Conservation (phyloP, 495 filamentous ascomycete genomes). For the Emericellopsis terricola region DNA sequence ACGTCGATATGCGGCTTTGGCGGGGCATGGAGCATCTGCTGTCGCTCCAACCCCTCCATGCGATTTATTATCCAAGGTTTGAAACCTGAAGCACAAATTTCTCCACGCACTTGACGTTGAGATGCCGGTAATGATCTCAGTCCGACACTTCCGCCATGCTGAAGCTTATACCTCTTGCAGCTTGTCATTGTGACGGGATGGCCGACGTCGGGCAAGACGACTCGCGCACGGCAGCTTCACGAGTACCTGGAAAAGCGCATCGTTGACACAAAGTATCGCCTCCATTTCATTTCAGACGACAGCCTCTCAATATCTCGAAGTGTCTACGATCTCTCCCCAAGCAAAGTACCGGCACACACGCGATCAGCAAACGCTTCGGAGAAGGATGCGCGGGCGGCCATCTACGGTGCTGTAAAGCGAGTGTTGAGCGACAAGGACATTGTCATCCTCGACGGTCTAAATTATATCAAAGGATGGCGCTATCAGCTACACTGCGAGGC, state of each 20-base stretch:
- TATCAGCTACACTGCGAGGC: constrained; percentile 94
- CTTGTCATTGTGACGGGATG: constrained; percentile 86
- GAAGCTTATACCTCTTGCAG: too few species aligned
- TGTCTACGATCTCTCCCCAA: constrained; percentile 40
- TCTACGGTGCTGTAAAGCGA: constrained; percentile 75
- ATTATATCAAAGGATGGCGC: constrained; percentile 96
- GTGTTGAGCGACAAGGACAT: constrained; percentile 60
- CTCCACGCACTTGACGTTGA: too few species aligned
- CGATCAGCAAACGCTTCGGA: constrained; percentile 45
- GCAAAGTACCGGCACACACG: constrained; percentile 24
- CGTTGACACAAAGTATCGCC: constrained; percentile 23
- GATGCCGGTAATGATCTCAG: too few species aligned
- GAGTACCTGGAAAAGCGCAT: constrained; percentile 42
- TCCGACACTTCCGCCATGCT: too few species aligned
- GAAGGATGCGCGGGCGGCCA: constrained; percentile 79
- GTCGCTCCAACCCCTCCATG: too few species aligned
- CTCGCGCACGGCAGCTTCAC: constrained; percentile 65
- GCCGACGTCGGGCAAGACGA: constrained; percentile 82
- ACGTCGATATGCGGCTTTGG: too few species aligned
- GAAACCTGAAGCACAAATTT: too few species aligned
- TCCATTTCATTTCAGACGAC: constrained; percentile 54
- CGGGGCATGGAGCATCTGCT: too few species aligned
- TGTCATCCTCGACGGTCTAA: constrained; percentile 76
- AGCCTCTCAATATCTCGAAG: constrained; percentile 40
- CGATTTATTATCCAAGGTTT: too few species aligned